Evolutionary conservation across 139 green algal genomes (phyloP), one percentile per base, ranked within the genome.

Genomic region (Chlamydomonas urium): DNA sequence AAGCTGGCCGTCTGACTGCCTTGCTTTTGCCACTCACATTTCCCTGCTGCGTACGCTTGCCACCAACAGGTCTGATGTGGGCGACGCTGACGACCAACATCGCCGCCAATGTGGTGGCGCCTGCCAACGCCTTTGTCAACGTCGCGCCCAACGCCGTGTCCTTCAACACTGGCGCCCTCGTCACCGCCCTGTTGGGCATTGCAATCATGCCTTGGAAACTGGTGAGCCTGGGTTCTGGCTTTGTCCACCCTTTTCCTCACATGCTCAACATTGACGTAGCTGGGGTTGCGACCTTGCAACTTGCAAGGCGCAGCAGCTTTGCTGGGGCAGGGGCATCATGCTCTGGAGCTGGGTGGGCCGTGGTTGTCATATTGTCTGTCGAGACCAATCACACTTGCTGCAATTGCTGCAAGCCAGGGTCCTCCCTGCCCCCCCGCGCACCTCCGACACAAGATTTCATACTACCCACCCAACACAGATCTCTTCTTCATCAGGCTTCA

Each of bases 21-120:
- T n/a, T n/a, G n/a, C n/a, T n/a, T n/a, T n/a, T n/a, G 14, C 48
- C 28, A 10, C 48, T 60, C 3, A 5, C 48, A 29, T 4, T 29
- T n/a, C n/a, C n/a, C n/a, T n/a, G 8, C 4, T 60, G 23, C 48
- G 8, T 60, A 14, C 23, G 3, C 23, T n/a, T 23, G 28, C 48
- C 8, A n/a, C 29, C 48, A 23, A 60, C 35, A 31, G 34, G 32
- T 53, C 4, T 69, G 33, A 33, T 50, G 47, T 79, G 89, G 38
- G 89, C 90, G 2, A 96, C 90, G 0, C 77, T 96, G 4, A 88
- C 85, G 35, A 96, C 90, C 62, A 96, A 96, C 80, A 91, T 96
- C 48, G 90, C 90, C 0, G 90, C 90, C 32, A 96, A 96, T 59
- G 72, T 94, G 1, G 90, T 96, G 23, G 89, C 84, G 0, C 89